Conservation (phyloP, 208 protist species). For the Leptomonas seymouri region DNA sequence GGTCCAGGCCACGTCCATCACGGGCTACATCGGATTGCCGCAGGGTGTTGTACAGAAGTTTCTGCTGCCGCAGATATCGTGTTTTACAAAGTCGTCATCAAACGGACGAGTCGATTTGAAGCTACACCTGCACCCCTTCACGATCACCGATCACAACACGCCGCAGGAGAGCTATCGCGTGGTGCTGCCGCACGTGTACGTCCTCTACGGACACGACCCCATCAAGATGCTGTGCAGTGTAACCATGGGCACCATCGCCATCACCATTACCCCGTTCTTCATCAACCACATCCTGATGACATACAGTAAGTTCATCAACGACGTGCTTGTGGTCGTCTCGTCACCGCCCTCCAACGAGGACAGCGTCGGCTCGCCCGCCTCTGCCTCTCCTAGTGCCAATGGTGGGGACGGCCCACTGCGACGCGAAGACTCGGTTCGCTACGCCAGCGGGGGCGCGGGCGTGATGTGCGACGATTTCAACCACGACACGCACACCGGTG, state of each 20-base stretch:
- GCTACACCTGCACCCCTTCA: slow-evolving; percentile 79
- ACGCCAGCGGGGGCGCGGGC: not conserved
- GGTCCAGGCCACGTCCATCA: slow-evolving; percentile 62
- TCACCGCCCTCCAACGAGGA: slow-evolving; percentile 25
- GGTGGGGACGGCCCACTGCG: slow-evolving; percentile 2
- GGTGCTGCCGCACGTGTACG: slow-evolving; percentile 71
- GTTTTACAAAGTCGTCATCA: slow-evolving; percentile 68
- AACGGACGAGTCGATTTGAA: slow-evolving; percentile 61
- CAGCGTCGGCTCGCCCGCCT: not conserved
- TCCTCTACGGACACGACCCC: slow-evolving; percentile 69
- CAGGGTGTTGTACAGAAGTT: slow-evolving; percentile 58
- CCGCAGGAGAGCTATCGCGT: slow-evolving; percentile 49
- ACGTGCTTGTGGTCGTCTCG: slow-evolving; percentile 38
- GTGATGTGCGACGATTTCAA: slow-evolving; percentile 2
- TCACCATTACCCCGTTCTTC: slow-evolving; percentile 78
- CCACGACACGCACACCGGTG: slow-evolving; percentile 6
- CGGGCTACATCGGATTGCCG: slow-evolving; percentile 52
- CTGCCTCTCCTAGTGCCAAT: not conserved
- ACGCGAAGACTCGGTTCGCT: not conserved
- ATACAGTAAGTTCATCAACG: slow-evolving; percentile 58
- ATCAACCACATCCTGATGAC: slow-evolving; percentile 77
- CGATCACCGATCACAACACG: slow-evolving; percentile 45
- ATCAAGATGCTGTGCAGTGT: slow-evolving; percentile 55
- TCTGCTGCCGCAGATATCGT: slow-evolving; percentile 61
- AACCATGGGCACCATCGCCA: slow-evolving; percentile 72